These are phyloP conservation scores for Penicillium dipodomyicola DNA, from an alignment of 495 filamentous ascomycete genomes.

Conservation along the genomic window DNA sequence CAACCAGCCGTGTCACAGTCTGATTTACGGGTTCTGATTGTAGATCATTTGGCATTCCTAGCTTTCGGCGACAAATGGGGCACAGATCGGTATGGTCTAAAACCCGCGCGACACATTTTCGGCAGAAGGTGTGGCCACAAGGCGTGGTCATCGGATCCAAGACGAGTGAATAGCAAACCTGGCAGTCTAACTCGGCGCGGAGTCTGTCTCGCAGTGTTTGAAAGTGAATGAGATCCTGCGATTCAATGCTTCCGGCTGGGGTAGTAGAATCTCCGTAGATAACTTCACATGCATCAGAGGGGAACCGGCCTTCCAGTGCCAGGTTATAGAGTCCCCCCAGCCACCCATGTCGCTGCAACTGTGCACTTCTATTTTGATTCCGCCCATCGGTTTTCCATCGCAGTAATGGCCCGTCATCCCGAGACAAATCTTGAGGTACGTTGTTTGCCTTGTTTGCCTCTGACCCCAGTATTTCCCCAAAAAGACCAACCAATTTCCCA, in stretches of 20 bases:
- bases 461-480: slow-evolving; percentile 42
- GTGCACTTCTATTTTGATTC: slow-evolving; percentile 21
- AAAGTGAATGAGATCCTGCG: slow-evolving; percentile 52
- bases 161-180: slow-evolving; percentile 79
- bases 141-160: slow-evolving; percentile 77
- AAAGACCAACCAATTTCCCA: slow-evolving; percentile 59
- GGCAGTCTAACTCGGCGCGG: slow-evolving; percentile 75
- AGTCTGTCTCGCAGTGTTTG: slow-evolving; percentile 57
- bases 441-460: slow-evolving; percentile 8
- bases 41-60: slow-evolving; percentile 60
- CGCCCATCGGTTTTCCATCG: slow-evolving; percentile 39
- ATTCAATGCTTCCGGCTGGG: slow-evolving; percentile 29
- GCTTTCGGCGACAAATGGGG: slow-evolving; percentile 68
- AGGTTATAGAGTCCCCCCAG: slow-evolving; percentile 34
- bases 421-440: slow-evolving; percentile 23
- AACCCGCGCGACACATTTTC: slow-evolving; percentile 68
- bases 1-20: slow-evolving; percentile 57
- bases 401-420: slow-evolving; percentile 42
- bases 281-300: slow-evolving; percentile 47
- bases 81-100: slow-evolving; percentile 75
- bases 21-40: slow-evolving; percentile 58
- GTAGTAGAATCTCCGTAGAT: slow-evolving; percentile 44
- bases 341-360: slow-evolving; percentile 15
- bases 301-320: slow-evolving; percentile 32
- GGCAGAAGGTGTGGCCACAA: slow-evolving; percentile 90